Evolutionary conservation across 305 asterid species (phyloP).

Genomic region (Euphrasia arctica): DNA sequence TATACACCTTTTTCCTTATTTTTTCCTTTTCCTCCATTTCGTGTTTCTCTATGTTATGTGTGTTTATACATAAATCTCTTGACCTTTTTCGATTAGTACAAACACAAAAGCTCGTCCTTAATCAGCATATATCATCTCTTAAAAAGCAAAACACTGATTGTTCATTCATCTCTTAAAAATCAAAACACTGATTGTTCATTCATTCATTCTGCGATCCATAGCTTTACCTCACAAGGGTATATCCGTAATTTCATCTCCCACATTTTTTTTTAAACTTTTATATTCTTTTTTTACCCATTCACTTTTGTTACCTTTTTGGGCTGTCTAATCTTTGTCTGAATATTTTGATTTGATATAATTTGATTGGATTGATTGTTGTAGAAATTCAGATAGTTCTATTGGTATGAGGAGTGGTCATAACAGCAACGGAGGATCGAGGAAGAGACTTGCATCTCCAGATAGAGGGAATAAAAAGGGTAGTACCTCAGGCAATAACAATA

Average conservation of each 20-base stretch:
- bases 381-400: slow-evolving; percentile 74
- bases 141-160: slow-evolving; percentile 26
- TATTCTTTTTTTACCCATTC: slow-evolving; percentile 10
- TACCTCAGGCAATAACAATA: slow-evolving; percentile 28
- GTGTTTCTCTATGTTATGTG: background rate
- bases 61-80: slow-evolving; percentile 23
- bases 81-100: slow-evolving; percentile 16
- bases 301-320: slow-evolving; percentile 15
- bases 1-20: background rate
- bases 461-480: slow-evolving; percentile 51
- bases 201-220: slow-evolving; percentile 25
- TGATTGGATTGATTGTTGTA: slow-evolving; percentile 16
- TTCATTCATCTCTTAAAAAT: too few species aligned
- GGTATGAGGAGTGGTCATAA: slow-evolving; percentile 82
- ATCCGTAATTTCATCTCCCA: slow-evolving; percentile 33
- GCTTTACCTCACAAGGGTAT: slow-evolving; percentile 36
- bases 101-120: slow-evolving; percentile 25
- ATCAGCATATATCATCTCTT: slow-evolving; percentile 24
- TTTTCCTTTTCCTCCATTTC: slow-evolving; percentile 18
- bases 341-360: slow-evolving; percentile 2
- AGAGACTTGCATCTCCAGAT: slow-evolving; percentile 72
- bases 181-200: slow-evolving; percentile 24
- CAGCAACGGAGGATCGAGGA: slow-evolving; percentile 61
- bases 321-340: slow-evolving; percentile 22
- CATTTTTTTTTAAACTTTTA: slow-evolving; percentile 5